Evolutionary conservation across 2,329 filamentous ascomycete genomes (phyloP), one percentile per base, ranked within the genome.

Genomic region (Incumbomyces lentus): DNA sequence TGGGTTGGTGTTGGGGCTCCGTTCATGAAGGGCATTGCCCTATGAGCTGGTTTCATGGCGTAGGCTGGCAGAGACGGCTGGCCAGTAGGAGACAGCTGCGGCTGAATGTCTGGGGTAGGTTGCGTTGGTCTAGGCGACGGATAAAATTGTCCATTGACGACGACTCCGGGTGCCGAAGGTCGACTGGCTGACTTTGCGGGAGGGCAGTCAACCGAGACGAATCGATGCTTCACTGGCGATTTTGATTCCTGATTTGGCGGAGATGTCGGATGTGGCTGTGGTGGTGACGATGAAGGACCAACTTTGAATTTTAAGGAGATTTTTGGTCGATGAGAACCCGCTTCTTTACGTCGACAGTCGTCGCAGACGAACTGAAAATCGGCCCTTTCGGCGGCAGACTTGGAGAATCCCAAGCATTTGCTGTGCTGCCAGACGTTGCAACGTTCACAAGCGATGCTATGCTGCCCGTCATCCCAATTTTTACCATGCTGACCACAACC

Each of bases 361-460:
- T 70, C 70, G 67, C 90, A 96, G 53, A 95, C 65, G 59, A 95
- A 95, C 51, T 86, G 81, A 59, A 96, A 96, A 54, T 93, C 85
- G 1, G 86, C 79, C 39, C 81, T 74, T 53, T 95, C 90, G 1
- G 88, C 89, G 52, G 89, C 84, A 49, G 75, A 69, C 57, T 93
- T 78, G 38, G 77, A 76, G 52, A 96, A 84, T 34, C 82, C 83
- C 49, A 95, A 76, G 60, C 92, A 98, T 58, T 84, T 86, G 71
- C 88, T 94, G 61, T 98, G 92, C 62, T 96, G 90, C 92, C 92
- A 98, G 40, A 94, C 82, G 60, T 83, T 93, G 70, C 92, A 98
- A 55, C 75, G 81, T 61, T 98, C 92, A 66, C 92, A 98, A 22
- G 89, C 85, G 53, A 98, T 81, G 62, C 88, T 95, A 61, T 95